phyloP scores from a whole-genome alignment of 1,284 basidiomycete genomes.

The Schizophyllum commune region DNA sequence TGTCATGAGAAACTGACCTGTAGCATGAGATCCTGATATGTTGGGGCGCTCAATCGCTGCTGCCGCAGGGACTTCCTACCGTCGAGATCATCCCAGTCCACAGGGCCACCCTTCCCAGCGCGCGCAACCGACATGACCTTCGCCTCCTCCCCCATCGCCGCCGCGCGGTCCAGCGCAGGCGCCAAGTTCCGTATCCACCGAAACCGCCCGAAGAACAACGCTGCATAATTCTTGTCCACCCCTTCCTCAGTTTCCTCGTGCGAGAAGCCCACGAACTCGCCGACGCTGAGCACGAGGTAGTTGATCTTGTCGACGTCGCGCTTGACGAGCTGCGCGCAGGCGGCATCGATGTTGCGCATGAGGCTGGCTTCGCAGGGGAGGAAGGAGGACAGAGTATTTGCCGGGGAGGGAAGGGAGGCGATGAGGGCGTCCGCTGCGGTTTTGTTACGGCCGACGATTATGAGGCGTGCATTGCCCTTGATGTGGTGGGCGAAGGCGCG shows the following conservation, averaged over 20 bases:
- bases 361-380: constrained; percentile 8
- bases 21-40: too few species aligned
- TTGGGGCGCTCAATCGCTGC: neutral
- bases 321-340: constrained; percentile 4
- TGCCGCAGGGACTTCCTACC: neutral
- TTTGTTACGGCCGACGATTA: constrained; percentile 28
- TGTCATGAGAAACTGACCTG: too few species aligned
- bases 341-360: constrained; percentile 10
- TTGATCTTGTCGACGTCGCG: constrained; percentile 2
- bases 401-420: constrained; percentile 9
- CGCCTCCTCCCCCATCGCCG: constrained; percentile 6
- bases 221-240: neutral
- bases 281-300: constrained; percentile 3
- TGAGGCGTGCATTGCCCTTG: constrained; percentile 23
- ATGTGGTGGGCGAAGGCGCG: constrained; percentile 21
- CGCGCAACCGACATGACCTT: constrained; percentile 9
- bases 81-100: constrained; percentile 2
- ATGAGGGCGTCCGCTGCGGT: constrained; percentile 27
- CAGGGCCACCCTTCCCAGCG: constrained; percentile 1
- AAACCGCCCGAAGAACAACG: neutral
- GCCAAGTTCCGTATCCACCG: neutral
- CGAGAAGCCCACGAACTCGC: neutral
- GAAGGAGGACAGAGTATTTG: constrained; percentile 2
- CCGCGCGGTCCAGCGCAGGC: neutral
- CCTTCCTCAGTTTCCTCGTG: neutral